phyloP scores from a whole-genome alignment of 139 green algal genomes.

The Closterium sp. region DNA sequence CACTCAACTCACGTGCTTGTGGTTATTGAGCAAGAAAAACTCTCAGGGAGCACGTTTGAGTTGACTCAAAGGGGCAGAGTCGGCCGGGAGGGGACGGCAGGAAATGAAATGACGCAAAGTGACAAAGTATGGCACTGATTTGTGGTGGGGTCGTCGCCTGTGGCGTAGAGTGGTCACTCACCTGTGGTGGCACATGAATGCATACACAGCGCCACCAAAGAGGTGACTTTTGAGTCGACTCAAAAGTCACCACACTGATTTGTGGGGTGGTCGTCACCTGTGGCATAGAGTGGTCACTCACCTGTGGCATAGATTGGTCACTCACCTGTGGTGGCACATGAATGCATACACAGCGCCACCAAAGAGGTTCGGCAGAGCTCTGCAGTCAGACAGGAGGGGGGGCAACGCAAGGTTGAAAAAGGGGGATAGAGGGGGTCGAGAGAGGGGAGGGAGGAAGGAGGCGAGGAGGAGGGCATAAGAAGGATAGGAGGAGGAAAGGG shows the following conservation, averaged over 20 bases:
- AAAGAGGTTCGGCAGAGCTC: slow-evolving; percentile 50
- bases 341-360: slow-evolving; percentile 51
- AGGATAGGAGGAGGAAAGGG: neutral
- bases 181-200: slow-evolving; percentile 33
- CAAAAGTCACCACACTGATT: neutral
- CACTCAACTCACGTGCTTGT: too few species aligned
- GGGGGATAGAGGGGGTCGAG: neutral
- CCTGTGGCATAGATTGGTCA: neutral
- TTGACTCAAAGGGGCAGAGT: too few species aligned
- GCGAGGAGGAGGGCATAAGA: too few species aligned
- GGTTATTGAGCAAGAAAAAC: too few species aligned
- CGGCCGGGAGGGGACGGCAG: too few species aligned
- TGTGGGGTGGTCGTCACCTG: too few species aligned
- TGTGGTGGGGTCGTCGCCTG: neutral
- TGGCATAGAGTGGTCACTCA: too few species aligned
- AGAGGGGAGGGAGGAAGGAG: neutral
- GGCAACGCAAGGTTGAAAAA: neutral
- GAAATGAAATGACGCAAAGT: too few species aligned
- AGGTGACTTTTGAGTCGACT: slow-evolving; percentile 47
- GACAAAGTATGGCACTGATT: too few species aligned
- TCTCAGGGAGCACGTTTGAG: too few species aligned
- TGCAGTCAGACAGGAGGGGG: neutral
- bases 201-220: slow-evolving; percentile 52
- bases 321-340: slow-evolving; percentile 55
- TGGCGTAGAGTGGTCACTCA: too few species aligned